These are phyloP conservation scores for Nidularia pulvinata DNA, from an alignment of 768 basidiomycete genomes.

Conservation along the genomic window DNA sequence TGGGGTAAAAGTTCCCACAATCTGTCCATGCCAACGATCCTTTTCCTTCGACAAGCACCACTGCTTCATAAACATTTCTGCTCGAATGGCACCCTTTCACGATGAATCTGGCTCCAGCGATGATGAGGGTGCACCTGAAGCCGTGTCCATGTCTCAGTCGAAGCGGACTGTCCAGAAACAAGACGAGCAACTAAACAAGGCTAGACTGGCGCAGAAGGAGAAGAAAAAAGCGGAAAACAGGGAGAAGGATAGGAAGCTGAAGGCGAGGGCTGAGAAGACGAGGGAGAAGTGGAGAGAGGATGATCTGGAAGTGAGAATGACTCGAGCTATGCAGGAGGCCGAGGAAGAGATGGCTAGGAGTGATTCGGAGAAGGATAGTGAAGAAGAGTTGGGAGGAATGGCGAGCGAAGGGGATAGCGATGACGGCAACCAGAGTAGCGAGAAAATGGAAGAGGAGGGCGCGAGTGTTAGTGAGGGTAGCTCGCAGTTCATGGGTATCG, in stretches of 20 bases:
- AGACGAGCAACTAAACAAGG: constrained; percentile 31
- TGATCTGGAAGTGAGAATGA: constrained; percentile 9
- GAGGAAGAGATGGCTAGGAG: constrained; percentile 19
- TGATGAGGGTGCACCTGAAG: constrained; percentile 49
- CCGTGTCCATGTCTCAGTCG: constrained; percentile 43
- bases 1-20: too few species aligned
- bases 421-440: constrained; percentile 11
- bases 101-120: constrained; percentile 23
- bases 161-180: constrained; percentile 37
- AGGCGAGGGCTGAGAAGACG: constrained; percentile 37
- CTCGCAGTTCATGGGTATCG: constrained; percentile 3
- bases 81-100: too few species aligned
- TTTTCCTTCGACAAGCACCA: too few species aligned
- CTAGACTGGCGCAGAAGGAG: constrained; percentile 31
- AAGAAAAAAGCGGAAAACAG: constrained; percentile 44
- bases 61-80: too few species aligned
- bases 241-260: constrained; percentile 45
- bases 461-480: too few species aligned
- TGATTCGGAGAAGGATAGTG: constrained; percentile 17
- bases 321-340: constrained; percentile 31
- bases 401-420: constrained; percentile 21
- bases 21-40: too few species aligned
- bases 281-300: constrained; percentile 17
- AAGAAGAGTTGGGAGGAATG: constrained; percentile 16
- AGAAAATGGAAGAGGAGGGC: too few species aligned